A percentile compares a stretch with the other conserved stretches of the same genome.
Conservation (phyloP, 305 asterid species). For the Solanum aculeatissimum region DNA sequence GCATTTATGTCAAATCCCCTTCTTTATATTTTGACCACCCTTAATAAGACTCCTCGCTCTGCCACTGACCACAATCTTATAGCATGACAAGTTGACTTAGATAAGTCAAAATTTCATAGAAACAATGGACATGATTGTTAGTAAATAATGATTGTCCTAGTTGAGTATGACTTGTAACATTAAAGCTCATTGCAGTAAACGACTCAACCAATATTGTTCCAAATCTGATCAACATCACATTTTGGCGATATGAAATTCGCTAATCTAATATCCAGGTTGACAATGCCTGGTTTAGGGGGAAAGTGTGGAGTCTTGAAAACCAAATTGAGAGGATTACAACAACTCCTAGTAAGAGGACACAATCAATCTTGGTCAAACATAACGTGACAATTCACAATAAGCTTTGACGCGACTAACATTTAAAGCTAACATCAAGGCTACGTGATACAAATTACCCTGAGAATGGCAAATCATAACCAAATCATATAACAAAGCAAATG, state of each 20-base stretch:
- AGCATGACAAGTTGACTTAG: neutral
- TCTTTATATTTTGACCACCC: neutral
- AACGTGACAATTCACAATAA: too few relatives aligned
- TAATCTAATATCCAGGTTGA: neutral
- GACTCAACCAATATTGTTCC: neutral
- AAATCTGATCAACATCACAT: neutral
- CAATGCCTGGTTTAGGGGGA: neutral
- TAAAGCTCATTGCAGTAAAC: neutral
- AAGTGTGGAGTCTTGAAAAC: neutral
- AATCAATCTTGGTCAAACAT: too few relatives aligned
- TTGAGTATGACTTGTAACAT: neutral
- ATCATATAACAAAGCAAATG: too few relatives aligned
- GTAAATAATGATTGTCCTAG: neutral
- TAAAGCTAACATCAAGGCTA: too few relatives aligned
- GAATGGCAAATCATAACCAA: too few relatives aligned
- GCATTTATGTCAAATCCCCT: neutral
- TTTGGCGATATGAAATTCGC: neutral
- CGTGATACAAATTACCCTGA: too few relatives aligned
- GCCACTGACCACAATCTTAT: neutral
- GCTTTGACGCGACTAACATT: too few relatives aligned
- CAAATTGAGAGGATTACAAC: neutral
- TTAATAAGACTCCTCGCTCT: neutral
- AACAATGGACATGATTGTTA: neutral
- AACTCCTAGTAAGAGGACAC: neutral
- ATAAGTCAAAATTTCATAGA: neutral